These are phyloP conservation scores for Mallotus japonicus DNA, from an alignment of 441 rosid genomes.

Conservation along the genomic window DNA sequence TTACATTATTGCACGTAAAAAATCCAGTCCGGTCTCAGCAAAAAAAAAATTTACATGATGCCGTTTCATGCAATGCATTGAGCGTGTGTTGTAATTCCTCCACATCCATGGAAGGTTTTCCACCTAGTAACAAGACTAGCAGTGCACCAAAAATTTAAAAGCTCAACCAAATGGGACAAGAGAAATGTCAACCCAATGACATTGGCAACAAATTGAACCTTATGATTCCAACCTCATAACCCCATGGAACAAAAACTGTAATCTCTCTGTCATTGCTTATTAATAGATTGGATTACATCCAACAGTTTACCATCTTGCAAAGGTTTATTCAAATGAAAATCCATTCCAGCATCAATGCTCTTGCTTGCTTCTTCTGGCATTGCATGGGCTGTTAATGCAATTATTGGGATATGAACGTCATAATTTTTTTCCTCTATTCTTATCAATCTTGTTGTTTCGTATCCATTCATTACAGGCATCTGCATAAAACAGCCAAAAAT, in stretches of 20 bases:
- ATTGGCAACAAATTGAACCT: too few species aligned
- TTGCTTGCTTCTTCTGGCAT: constrained; percentile 32
- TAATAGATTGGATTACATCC: constrained; percentile 18
- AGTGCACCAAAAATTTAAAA: too few species aligned
- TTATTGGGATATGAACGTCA: constrained; percentile 38
- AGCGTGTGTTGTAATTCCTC: too few species aligned
- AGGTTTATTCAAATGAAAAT: constrained; percentile 51
- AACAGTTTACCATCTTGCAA: constrained; percentile 28
- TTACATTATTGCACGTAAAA: too few species aligned
- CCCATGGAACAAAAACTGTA: neutral
- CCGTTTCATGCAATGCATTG: too few species aligned
- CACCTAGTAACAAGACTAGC: too few species aligned
- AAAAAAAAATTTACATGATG: too few species aligned
- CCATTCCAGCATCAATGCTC: constrained; percentile 49
- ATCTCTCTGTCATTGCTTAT: neutral
- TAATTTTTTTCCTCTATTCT: constrained; percentile 39
- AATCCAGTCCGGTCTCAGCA: too few species aligned
- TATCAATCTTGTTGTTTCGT: constrained; percentile 46
- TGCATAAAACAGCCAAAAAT: constrained; percentile 4
- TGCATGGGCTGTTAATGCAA: constrained; percentile 47
- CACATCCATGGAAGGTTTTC: too few species aligned
- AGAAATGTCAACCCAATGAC: too few species aligned
- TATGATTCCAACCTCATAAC: neutral
- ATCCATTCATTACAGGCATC: constrained; percentile 64
- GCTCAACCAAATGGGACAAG: too few species aligned